Percentiles rank a stretch among this genome's conserved stretches.
Conservation (phyloP, 345 rosid genomes). For the Citrus inodora region DNA sequence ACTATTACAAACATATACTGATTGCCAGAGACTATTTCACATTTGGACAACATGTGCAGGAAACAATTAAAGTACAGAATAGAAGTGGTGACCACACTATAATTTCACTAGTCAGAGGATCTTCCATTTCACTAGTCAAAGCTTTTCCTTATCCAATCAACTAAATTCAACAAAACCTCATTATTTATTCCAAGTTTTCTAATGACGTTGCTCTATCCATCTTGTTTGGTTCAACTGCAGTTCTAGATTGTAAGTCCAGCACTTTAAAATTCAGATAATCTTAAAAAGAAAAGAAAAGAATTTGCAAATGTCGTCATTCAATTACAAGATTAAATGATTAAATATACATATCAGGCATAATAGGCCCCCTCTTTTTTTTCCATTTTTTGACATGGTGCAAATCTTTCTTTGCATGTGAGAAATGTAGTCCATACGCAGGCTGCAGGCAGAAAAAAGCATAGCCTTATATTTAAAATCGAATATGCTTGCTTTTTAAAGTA, state of each 20-base stretch:
- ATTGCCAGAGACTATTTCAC: neutral
- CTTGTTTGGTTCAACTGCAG: neutral
- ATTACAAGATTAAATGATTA: neutral
- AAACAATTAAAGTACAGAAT: neutral
- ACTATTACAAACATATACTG: neutral
- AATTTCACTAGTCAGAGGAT: neutral
- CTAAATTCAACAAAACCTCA: neutral
- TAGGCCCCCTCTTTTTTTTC: neutral
- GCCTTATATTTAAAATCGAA: constrained; percentile 4
- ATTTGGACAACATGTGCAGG: neutral
- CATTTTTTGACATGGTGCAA: neutral
- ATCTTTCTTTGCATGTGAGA: neutral
- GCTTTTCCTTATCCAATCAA: neutral
- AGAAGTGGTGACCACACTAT: neutral
- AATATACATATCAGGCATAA: neutral
- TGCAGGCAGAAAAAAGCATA: neutral
- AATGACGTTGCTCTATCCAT: neutral
- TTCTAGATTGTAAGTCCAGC: neutral
- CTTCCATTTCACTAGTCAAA: neutral
- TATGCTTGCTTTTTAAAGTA: constrained; percentile 2
- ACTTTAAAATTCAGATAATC: no score
- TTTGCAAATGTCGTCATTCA: neutral
- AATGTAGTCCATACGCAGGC: neutral
- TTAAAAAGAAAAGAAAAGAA: neutral
- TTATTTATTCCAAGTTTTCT: neutral